Percentiles rank a stretch among this genome's conserved stretches.
These are phyloP conservation scores for Lasiodiplodia citricola DNA, from an alignment of 2,329 filamentous ascomycete genomes.

Conservation along the genomic window DNA sequence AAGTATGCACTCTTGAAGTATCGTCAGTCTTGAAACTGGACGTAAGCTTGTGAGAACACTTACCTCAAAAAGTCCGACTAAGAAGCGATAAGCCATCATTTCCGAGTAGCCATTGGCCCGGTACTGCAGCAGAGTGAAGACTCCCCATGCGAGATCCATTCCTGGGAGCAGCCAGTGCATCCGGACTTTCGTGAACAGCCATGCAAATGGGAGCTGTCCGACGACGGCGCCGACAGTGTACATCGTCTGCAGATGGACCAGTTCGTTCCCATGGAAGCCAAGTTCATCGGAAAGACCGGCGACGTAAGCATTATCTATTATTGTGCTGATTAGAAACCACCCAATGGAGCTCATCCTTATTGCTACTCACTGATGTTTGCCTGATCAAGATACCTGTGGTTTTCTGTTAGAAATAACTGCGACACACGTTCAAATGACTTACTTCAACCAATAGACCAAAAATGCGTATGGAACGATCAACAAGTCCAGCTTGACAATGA, in stretches of 20 bases:
- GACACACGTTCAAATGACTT: neutral
- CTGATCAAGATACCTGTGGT: constrained; percentile 56
- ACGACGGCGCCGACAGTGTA: constrained; percentile 58
- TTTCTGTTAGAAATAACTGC: neutral
- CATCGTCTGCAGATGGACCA: constrained; percentile 62
- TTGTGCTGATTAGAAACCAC: neutral
- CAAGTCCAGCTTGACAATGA: constrained; percentile 62
- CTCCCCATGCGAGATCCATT: constrained; percentile 60
- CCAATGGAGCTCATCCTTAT: neutral
- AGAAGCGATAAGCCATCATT: constrained; percentile 59
- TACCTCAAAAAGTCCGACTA: constrained; percentile 60
- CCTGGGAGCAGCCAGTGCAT: constrained; percentile 59
- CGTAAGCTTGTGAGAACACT: neutral
- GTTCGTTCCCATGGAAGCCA: constrained; percentile 57
- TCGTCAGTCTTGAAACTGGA: neutral
- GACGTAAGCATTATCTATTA: constrained; percentile 61
- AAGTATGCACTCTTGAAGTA: constrained; percentile 12
- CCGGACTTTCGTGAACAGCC: constrained; percentile 51
- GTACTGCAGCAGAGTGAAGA: constrained; percentile 63
- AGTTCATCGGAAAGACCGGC: constrained; percentile 60
- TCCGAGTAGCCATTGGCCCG: constrained; percentile 57
- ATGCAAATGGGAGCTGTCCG: constrained; percentile 59
- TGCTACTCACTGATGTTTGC: constrained; percentile 56
- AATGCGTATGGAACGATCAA: constrained; percentile 63
- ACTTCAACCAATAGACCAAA: constrained; percentile 61